phyloP scores from a whole-genome alignment of 176 grass and related monocot genomes.

The Oryza punctata region DNA sequence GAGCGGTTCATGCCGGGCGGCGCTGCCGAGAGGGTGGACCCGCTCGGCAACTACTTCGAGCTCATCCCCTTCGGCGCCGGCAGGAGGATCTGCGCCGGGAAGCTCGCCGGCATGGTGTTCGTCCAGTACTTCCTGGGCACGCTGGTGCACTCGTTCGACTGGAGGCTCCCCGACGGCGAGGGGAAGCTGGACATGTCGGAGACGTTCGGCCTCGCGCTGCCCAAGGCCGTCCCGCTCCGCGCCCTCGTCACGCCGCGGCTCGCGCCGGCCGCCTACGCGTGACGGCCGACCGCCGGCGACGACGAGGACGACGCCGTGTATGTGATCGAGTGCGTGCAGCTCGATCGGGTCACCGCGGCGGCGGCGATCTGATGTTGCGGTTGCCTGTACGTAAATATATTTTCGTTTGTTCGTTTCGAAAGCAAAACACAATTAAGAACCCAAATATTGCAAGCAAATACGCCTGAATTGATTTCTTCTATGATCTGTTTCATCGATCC shows the following conservation, averaged over 20 bases:
- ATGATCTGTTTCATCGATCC: neutral
- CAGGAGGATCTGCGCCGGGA: conserved; percentile 74
- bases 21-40: conserved; percentile 42
- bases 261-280: conserved; percentile 35
- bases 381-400: neutral
- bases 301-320: neutral
- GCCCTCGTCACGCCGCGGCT: conserved; percentile 51
- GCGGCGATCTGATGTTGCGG: neutral
- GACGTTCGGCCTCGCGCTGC: conserved; percentile 68
- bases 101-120: conserved; percentile 81
- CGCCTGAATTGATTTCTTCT: neutral
- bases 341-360: no score
- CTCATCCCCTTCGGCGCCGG: conserved; percentile 87
- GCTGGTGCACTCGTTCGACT: conserved; percentile 71
- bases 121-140: conserved; percentile 73
- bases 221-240: conserved; percentile 70
- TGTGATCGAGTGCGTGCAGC: neutral
- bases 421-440: neutral
- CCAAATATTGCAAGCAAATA: neutral
- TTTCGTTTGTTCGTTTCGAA: neutral
- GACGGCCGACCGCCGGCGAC: neutral
- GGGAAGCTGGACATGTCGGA: conserved; percentile 60
- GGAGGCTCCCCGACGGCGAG: conserved; percentile 65
- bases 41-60: conserved; percentile 76
- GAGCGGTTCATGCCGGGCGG: conserved; percentile 62